Evolutionary conservation across 495 filamentous ascomycete genomes (phyloP), one percentile per base, ranked within the genome.

Genomic region (Penicillium turbatum): DNA sequence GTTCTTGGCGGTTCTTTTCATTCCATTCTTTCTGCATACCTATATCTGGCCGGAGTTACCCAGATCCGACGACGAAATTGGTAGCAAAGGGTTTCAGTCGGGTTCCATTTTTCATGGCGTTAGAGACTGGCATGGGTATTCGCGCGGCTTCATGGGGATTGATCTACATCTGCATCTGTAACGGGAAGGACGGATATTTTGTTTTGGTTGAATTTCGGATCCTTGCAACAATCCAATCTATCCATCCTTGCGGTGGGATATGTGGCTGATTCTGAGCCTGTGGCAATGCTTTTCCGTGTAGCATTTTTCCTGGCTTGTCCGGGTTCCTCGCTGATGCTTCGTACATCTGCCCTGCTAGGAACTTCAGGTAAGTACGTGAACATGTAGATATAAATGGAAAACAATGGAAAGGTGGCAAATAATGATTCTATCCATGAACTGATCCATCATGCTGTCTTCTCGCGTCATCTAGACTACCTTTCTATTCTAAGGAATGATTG

Each of bases 101-200:
- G 29, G 9, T 30, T 44, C 41, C 41, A 44, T 44, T 44, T n/a
- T 44, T 17, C 27, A 44, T 30, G 41, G 27, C 41, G 27, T 44
- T 30, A 1, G 4, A 44, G 41, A 44, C 26, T 30, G 15, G 7
- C 15, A 44, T 44, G 26, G 27, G 27, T 15, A 31, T 15, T 6
- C 3, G 30, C 7, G 6, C 8, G 35, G 35, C 13, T 16, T 30
- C 5, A 27, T 43, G 40, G 40, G 40, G 40, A 15, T 43, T 8
- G 26, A 13, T 43, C 7, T 26, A 11, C 11, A n/a, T 27, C 39
- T 17, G 41, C 41, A 44, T 44, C 7, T 44, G 8, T 27, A 17
- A 17, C 0, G 26, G 26, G 41, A 8, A 6, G n/a, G n/a, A 44
- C 9, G 27, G 41, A 31, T 30, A 30, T 17, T 6, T n/a, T 31